Conservation (phyloP, 2,329 filamentous ascomycete species). For the Parastagonospora avenae region DNA sequence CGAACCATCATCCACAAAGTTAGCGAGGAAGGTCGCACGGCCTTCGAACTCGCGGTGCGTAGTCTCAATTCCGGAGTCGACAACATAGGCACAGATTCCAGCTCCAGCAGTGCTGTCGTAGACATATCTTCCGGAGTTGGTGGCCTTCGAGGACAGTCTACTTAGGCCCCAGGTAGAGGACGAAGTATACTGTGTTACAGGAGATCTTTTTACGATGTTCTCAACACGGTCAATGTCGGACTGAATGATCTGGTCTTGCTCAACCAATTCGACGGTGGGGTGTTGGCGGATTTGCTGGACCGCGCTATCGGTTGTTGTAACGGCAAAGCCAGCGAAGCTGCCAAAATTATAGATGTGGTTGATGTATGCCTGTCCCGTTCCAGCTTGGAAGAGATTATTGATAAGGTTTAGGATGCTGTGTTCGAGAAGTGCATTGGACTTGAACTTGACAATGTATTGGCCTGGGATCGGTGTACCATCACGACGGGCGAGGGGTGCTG, state of each 20-base stretch:
- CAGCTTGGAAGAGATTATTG: no score
- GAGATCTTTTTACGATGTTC: conserved; percentile 15
- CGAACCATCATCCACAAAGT: conserved; percentile 28
- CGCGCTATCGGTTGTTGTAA: conserved; percentile 21
- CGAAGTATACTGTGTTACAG: no score
- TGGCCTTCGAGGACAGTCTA: conserved; percentile 43
- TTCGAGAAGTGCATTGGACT: conserved; percentile 18
- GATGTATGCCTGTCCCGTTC: no score
- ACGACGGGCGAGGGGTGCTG: background rate
- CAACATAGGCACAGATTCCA: conserved; percentile 61
- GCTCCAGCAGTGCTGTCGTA: conserved; percentile 46
- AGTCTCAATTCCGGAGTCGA: conserved; percentile 67
- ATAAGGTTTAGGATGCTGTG: no score
- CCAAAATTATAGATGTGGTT: conserved; percentile 42
- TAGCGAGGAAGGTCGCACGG: conserved; percentile 36
- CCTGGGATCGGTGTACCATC: conserved; percentile 15
- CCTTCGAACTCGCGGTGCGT: conserved; percentile 55
- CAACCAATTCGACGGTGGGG: conserved; percentile 41
- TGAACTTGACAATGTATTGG: conserved; percentile 53
- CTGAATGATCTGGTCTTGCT: conserved; percentile 40
- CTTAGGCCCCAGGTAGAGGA: conserved; percentile 46
- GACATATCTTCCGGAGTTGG: conserved; percentile 39
- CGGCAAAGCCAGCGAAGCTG: conserved; percentile 46
- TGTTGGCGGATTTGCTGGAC: background rate
- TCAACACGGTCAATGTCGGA: conserved; percentile 36